Evolutionary conservation across 2,329 filamentous ascomycete species (phyloP).

Genomic region (Ophiocordyceps unilateralis): DNA sequence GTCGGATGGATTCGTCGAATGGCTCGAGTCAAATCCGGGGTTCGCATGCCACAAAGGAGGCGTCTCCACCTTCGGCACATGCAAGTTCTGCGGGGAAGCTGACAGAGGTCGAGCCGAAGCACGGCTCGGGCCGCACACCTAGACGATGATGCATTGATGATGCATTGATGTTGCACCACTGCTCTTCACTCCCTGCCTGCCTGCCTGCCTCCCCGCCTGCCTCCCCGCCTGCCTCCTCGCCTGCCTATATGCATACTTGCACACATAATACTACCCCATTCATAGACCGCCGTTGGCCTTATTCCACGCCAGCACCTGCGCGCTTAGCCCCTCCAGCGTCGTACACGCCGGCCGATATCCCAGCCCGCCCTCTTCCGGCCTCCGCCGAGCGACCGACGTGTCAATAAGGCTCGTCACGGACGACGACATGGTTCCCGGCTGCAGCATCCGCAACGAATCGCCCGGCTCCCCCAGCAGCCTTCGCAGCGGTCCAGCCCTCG

Average conservation of each 20-base stretch:
- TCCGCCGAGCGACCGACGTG: conserved; percentile 18
- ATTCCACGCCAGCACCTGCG: conserved; percentile 24
- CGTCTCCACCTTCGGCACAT: no score
- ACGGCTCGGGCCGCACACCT: no score
- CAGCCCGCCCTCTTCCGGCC: conserved; percentile 21
- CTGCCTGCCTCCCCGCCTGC: no score
- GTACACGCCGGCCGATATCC: conserved; percentile 20
- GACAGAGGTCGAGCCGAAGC: no score
- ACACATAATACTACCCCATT: not conserved
- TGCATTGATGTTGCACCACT: no score
- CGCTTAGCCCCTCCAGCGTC: conserved; percentile 23
- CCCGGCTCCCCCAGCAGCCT: conserved; percentile 14
- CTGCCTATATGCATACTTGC: not conserved
- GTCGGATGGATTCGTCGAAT: no score
- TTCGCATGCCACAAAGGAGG: no score
- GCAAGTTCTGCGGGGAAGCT: no score
- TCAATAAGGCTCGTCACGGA: conserved; percentile 18
- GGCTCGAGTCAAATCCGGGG: no score
- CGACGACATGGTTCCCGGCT: conserved; percentile 21
- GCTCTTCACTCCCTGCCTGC: no score
- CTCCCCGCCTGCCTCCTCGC: no score
- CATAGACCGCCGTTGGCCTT: not conserved
- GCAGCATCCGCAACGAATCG: conserved; percentile 18
- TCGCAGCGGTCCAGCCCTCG: conserved; percentile 6
- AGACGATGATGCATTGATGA: no score